Evolutionary conservation across 306 rosid genomes (phyloP).

Genomic region (Quercus suber): DNA sequence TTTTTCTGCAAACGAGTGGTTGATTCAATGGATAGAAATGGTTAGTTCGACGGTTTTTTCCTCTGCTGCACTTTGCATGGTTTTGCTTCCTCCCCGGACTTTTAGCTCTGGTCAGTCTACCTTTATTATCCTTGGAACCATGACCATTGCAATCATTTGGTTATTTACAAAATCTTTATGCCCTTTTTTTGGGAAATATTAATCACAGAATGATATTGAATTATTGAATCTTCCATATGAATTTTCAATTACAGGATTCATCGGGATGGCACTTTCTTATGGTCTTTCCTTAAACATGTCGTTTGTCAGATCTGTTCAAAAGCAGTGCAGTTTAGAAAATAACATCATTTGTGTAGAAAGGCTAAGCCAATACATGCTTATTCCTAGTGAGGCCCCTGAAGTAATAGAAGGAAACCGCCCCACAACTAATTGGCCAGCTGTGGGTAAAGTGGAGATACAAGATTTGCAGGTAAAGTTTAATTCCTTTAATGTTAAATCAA

Average conservation of each 20-base stretch:
- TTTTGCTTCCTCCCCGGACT: slow-evolving; percentile 62
- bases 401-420: slow-evolving; percentile 61
- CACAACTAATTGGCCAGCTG: slow-evolving; percentile 56
- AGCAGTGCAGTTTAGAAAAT: slow-evolving; percentile 65
- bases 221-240: neutral
- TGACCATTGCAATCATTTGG: neutral
- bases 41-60: slow-evolving; percentile 50
- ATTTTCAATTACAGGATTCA: slow-evolving; percentile 45
- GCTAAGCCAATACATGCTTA: slow-evolving; percentile 62
- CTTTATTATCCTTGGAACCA: neutral
- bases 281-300: slow-evolving; percentile 63
- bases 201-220: neutral
- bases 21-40: slow-evolving; percentile 59
- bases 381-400: slow-evolving; percentile 76
- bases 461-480: slow-evolving; percentile 47
- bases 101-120: slow-evolving; percentile 50
- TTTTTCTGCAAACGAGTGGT: slow-evolving; percentile 66
- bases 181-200: neutral
- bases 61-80: slow-evolving; percentile 57
- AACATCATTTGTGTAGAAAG: slow-evolving; percentile 76
- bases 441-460: slow-evolving; percentile 63
- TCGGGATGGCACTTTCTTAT: slow-evolving; percentile 84
- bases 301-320: slow-evolving; percentile 51
- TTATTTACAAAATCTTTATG: neutral
- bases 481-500: neutral